These are phyloP conservation scores for Apiosordaria backusii DNA, from an alignment of 495 filamentous ascomycete genomes.

Conservation along the genomic window DNA sequence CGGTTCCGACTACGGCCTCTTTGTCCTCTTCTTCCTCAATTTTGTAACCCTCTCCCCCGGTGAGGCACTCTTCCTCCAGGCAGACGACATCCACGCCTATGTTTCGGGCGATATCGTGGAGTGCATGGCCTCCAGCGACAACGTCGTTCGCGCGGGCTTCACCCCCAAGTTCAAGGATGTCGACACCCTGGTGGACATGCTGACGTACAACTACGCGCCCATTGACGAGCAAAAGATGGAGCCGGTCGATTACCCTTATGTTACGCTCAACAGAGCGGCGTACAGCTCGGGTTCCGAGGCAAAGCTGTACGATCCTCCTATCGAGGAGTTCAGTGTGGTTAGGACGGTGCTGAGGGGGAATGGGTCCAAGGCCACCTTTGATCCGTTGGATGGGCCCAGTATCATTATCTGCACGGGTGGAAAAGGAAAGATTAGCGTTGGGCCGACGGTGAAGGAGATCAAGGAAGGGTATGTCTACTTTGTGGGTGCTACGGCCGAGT, in stretches of 20 bases:
- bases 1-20: slow-evolving; percentile 45
- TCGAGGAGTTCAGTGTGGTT: slow-evolving; percentile 93
- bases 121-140: slow-evolving; percentile 97
- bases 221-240: slow-evolving; percentile 92
- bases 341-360: slow-evolving; percentile 67
- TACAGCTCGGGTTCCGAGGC: slow-evolving; percentile 69
- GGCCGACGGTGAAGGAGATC: slow-evolving; percentile 64
- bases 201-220: slow-evolving; percentile 92
- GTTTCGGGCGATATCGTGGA: slow-evolving; percentile 95
- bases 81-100: slow-evolving; percentile 96
- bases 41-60: slow-evolving; percentile 63
- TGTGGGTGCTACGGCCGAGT: slow-evolving; percentile 85
- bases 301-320: slow-evolving; percentile 86
- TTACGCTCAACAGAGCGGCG: slow-evolving; percentile 68
- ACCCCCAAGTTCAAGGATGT: slow-evolving; percentile 99
- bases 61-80: slow-evolving; percentile 93
- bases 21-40: slow-evolving; percentile 47
- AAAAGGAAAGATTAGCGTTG: slow-evolving; percentile 77
- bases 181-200: slow-evolving; percentile 80
- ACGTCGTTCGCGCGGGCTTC: slow-evolving; percentile 94
- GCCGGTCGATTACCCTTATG: slow-evolving; percentile 78
- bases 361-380: slow-evolving; percentile 80
- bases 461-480: slow-evolving; percentile 80
- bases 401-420: slow-evolving; percentile 87
- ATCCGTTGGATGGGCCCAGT: slow-evolving; percentile 81